Base-by-base conservation (phyloP, 2,329 filamentous ascomycete species). In the Passalora sequoiae region DNA sequence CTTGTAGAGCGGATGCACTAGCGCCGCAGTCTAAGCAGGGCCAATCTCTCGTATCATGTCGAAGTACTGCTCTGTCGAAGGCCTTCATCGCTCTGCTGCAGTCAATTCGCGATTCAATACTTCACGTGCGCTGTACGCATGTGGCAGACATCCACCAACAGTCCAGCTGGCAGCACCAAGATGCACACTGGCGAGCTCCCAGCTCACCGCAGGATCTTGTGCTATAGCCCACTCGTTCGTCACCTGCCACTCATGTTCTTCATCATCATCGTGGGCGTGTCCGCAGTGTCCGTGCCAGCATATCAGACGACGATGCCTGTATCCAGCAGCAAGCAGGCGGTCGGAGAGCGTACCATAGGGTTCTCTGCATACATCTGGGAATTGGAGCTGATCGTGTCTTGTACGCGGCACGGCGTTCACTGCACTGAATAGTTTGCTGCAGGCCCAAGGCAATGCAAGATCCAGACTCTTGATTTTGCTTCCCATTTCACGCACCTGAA, bases 381-480 rank as follows among this genome's bases (percentile, higher is more conserved):
- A 44, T 6, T 38, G 37, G n/a, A 22, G 13, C 30, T 48, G 5
- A n/a, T 20, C 30, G 10, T 30, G 16, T 10, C 17, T 27, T 17
- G 27, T 20, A 29, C 35, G 35, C 19, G 43, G 13, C 9, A 29
- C 22, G 25, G 46, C 35, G 8, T 38, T 16, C 19, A 15, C 21
- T 3, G 44, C 38, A 4, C 35, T 15, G 27, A 56, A 53, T 8
- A 57, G 50, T 8, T 30, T 25, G 27, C 21, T 38, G 44, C 54
- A 59, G 3, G 44, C 51, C 24, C 47, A 56, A 5, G 56, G 53
- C 5, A 59, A 19, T 12, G 51, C 51, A 29, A 59, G 31, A 38
- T 57, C 53, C 3, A 58, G 43, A n/a, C 32, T 38, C 24, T 30
- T 50, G 20, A 57, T 49, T 13, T 43, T 46, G 8, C 41, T 17